Evolutionary conservation across 331 rosid genomes (phyloP), one percentile per base, ranked within the genome.

Genomic region (Spiraea crenata): DNA sequence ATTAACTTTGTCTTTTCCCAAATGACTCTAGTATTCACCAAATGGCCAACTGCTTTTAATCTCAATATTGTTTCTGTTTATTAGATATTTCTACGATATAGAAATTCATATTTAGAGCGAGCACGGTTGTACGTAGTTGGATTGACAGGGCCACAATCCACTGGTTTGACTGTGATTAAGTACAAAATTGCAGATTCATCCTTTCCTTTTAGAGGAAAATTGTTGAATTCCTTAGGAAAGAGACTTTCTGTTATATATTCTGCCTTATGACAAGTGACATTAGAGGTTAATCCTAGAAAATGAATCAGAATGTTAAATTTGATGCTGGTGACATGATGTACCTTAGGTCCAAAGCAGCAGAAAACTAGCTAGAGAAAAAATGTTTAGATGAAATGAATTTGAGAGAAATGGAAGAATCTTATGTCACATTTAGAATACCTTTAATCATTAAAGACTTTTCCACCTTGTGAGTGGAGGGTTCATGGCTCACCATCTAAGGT

Each of bases 401-500:
- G 39, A 49, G 41, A 59, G 57, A 40, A 69, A 39, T 70, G 54
- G 79, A 37, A 79, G 62, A 69, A 66, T 58, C 70, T 58, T 11
- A 54, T 67, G 69, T 48, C 74, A 74, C 76, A 46, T 61, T 44
- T 57, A 15, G 38, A 74, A 37, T 48, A 73, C 66, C 74, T 78
- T 74, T 12, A 73, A 67, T 73, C 17, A 77, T 74, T 63, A 74
- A 76, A 74, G 69, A 57, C 64, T 41, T 34, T 73, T 39, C 79
- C 75, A 77, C 67, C 63, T 82, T 61, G 79, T 79, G 74, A 84
- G 88, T 79, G 91, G 70, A 67, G 11, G 57, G 42, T 63, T 87
- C 79, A 70, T 74, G 70, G 77, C 76, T 82, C 90, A 86, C 90
- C 74, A 77, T 79, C 76, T 46, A 81, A 49, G 79, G 86, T 82